Conservation (phyloP, 805 yeast species). For the Candida nanaspora region DNA sequence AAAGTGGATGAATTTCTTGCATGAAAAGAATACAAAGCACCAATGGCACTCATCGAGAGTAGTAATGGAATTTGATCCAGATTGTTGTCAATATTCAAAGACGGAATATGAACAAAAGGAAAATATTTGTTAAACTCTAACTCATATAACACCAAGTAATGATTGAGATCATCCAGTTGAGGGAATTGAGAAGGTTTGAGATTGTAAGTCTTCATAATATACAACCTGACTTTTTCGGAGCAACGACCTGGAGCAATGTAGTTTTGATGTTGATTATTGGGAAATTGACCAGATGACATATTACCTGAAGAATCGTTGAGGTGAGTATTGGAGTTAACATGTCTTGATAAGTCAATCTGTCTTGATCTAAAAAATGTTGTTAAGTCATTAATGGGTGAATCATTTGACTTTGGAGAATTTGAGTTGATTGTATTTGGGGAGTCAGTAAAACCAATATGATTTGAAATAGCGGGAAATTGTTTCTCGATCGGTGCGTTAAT, state of each 20-base stretch:
- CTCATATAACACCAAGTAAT: slow-evolving; percentile 67
- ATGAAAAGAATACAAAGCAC: slow-evolving; percentile 80
- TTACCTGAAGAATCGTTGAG: too few relatives aligned
- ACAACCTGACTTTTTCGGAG: slow-evolving; percentile 42
- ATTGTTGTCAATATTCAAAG: slow-evolving; percentile 39
- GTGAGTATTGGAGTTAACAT: too few relatives aligned
- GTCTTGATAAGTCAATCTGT: slow-evolving; percentile 58
- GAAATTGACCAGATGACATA: background rate
- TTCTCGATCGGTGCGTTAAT: slow-evolving; percentile 59
- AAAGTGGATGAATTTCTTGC: slow-evolving; percentile 67
- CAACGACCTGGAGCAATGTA: slow-evolving; percentile 25
- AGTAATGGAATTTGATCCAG: slow-evolving; percentile 57
- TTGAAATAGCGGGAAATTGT: slow-evolving; percentile 43
- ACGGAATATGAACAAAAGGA: slow-evolving; percentile 77
- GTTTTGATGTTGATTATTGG: background rate
- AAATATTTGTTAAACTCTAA: slow-evolving; percentile 75
- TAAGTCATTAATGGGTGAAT: slow-evolving; percentile 35
- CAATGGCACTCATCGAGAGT: slow-evolving; percentile 79
- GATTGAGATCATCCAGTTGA: slow-evolving; percentile 65
- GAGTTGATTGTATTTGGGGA: slow-evolving; percentile 18
- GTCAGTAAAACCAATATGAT: slow-evolving; percentile 53
- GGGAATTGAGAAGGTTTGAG: slow-evolving; percentile 62
- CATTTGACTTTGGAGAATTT: background rate
- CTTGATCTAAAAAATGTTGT: slow-evolving; percentile 57
- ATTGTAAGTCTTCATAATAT: slow-evolving; percentile 48